Evolutionary conservation across 768 basidiomycete species (phyloP).

Genomic region (Gloeophyllum trabeum): DNA sequence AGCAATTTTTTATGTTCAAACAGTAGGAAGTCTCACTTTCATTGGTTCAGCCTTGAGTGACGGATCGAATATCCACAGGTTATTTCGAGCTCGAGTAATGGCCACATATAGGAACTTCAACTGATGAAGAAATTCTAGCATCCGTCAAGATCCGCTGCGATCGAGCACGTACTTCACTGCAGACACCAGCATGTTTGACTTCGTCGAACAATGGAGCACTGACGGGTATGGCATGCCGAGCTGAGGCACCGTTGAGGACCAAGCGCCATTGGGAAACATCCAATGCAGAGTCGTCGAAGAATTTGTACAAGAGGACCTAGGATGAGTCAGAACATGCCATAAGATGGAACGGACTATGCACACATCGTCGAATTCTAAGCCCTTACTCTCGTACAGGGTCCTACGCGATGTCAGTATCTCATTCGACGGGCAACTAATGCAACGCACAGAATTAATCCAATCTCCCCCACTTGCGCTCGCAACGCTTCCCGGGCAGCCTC

Average conservation of each 20-base stretch:
- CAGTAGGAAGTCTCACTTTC: constrained; percentile 26
- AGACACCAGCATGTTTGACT: constrained; percentile 39
- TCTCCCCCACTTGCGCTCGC: constrained; percentile 35
- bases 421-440: background rate
- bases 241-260: constrained; percentile 30
- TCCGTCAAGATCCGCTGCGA: too few relatives aligned
- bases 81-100: constrained; percentile 56
- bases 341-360: constrained; percentile 2
- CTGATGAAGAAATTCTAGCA: constrained; percentile 20
- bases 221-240: constrained; percentile 7
- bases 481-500: constrained; percentile 37
- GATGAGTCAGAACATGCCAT: constrained; percentile 1
- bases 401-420: constrained; percentile 5
- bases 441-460: constrained; percentile 48
- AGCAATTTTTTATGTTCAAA: background rate
- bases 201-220: constrained; percentile 37
- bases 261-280: constrained; percentile 48
- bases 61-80: constrained; percentile 59
- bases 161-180: constrained; percentile 46
- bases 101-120: constrained; percentile 64
- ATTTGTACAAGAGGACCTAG: constrained; percentile 65
- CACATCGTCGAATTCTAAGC: constrained; percentile 58
- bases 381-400: constrained; percentile 56
- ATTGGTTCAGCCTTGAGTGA: constrained; percentile 46
- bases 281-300: constrained; percentile 54